Evolutionary conservation across 768 basidiomycete genomes (phyloP), one percentile per base, ranked within the genome.

Genomic region (Cantharellus cinnabarinus): DNA sequence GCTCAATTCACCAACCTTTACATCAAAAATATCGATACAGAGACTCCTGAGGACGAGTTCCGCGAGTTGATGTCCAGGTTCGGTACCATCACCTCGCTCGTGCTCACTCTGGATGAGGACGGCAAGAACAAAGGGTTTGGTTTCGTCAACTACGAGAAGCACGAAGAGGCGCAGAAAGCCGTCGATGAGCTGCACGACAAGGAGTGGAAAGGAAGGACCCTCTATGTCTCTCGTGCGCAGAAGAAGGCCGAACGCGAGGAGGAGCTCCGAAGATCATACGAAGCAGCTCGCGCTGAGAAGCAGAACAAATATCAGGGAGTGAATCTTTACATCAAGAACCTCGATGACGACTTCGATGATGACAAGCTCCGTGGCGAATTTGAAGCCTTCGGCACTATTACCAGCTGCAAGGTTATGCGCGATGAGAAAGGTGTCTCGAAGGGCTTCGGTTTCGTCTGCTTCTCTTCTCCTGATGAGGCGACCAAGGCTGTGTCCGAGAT

Each of bases 401-500:
- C 94, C 64, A 94, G 89, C 69, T 93, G 87, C 79, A 97, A 95
- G 77, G 86, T 99, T 70, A 99, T 99, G 95, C 83, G 86, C 64
- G 94, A 97, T 71, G 95, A 98, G 61, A 94, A 89, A 72, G 79
- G 78, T 61, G 81, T 77, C 57, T 95, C 91, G 5, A 91, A 91
- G 70, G 91, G 94, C 65, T 99, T 99, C 68, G 95, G 95, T 64
- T 99, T 99, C 69, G 95, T 99, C 66, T 99, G 95, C 73, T 99
- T 90, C 77, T 89, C 90, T 41, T 85, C 90, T 58, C 91, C 95
- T 54, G 95, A 99, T 64, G 95, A 99, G 74, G 93, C 95, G 34
- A 97, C 90, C 68, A 98, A 98, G 76, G 95, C 95, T 62, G 91
- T 98, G 61, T 88, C 90, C 59, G 95, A 99, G 76, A 95, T 99